Evolutionary conservation across 805 yeast species (phyloP).

Genomic region (Pichia gijzeniarum): DNA sequence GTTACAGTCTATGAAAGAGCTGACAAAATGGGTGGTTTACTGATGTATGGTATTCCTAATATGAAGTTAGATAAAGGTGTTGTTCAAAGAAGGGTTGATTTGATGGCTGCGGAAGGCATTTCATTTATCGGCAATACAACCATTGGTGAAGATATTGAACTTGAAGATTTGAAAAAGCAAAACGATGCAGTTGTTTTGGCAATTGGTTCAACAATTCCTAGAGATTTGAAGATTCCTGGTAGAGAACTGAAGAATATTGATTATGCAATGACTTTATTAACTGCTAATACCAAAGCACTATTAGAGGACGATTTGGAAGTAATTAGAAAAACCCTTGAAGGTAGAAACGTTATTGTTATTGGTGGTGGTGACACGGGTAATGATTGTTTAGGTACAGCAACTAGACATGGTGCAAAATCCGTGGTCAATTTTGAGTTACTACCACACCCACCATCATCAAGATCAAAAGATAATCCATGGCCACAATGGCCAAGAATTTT

Average conservation of each 20-base stretch:
- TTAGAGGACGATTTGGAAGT: constrained; percentile 74
- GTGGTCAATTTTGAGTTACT: constrained; percentile 90
- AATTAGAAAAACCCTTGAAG: constrained; percentile 63
- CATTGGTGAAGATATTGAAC: constrained; percentile 75
- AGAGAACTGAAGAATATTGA: constrained; percentile 85
- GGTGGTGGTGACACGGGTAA: constrained; percentile 99
- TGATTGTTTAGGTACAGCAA: constrained; percentile 96
- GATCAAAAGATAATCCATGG: constrained; percentile 97
- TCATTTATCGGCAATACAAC: constrained; percentile 69
- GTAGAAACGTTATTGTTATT: constrained; percentile 89
- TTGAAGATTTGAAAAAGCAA: constrained; percentile 55
- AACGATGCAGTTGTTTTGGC: constrained; percentile 86
- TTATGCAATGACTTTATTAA: constrained; percentile 90
- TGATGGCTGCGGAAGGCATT: constrained; percentile 86
- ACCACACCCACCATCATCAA: constrained; percentile 81
- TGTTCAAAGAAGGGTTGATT: constrained; percentile 88
- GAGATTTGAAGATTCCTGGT: constrained; percentile 92
- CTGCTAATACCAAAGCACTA: constrained; percentile 83
- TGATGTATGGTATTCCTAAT: constrained; percentile 99
- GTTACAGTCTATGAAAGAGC: constrained; percentile 92
- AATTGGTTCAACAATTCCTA: constrained; percentile 93
- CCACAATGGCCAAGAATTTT: constrained; percentile 99
- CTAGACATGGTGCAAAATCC: constrained; percentile 94
- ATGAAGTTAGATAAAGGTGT: constrained; percentile 94
- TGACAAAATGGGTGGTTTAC: constrained; percentile 92